Conservation (phyloP, 2,329 filamentous ascomycete genomes). For the Penicillium psychrosexuale region DNA sequence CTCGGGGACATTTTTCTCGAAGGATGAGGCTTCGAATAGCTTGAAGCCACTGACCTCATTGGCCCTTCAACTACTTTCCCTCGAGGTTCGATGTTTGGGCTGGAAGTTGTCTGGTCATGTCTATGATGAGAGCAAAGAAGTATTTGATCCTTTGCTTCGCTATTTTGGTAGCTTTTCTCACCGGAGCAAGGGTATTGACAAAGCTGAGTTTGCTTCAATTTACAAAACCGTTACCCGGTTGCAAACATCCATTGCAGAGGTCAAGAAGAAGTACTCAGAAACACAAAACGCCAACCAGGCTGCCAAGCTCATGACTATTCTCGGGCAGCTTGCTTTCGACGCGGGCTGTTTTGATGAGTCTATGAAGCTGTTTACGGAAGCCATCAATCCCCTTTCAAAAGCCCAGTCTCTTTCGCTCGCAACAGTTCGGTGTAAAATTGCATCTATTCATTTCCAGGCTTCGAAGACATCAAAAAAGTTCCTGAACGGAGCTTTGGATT, state of each 20-base stretch:
- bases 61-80: constrained; percentile 41
- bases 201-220: constrained; percentile 36
- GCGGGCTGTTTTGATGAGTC: constrained; percentile 41
- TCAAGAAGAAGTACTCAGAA: constrained; percentile 26
- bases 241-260: constrained; percentile 29
- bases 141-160: constrained; percentile 44
- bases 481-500: constrained; percentile 20
- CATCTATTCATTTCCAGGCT: constrained; percentile 36
- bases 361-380: constrained; percentile 35
- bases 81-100: constrained; percentile 42
- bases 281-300: constrained; percentile 26
- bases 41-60: constrained; percentile 33
- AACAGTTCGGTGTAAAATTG: constrained; percentile 40
- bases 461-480: constrained; percentile 25
- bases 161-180: constrained; percentile 39
- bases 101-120: constrained; percentile 44
- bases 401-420: constrained; percentile 36
- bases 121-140: constrained; percentile 42
- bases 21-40: constrained; percentile 12
- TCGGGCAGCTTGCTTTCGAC: constrained; percentile 43
- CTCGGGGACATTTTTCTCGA: constrained; percentile 18
- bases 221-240: constrained; percentile 39
- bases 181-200: constrained; percentile 34
- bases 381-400: constrained; percentile 29
- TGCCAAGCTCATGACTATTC: constrained; percentile 33